These are phyloP conservation scores for Aspergillus hancockii DNA, from an alignment of 495 filamentous ascomycete genomes.

Conservation along the genomic window DNA sequence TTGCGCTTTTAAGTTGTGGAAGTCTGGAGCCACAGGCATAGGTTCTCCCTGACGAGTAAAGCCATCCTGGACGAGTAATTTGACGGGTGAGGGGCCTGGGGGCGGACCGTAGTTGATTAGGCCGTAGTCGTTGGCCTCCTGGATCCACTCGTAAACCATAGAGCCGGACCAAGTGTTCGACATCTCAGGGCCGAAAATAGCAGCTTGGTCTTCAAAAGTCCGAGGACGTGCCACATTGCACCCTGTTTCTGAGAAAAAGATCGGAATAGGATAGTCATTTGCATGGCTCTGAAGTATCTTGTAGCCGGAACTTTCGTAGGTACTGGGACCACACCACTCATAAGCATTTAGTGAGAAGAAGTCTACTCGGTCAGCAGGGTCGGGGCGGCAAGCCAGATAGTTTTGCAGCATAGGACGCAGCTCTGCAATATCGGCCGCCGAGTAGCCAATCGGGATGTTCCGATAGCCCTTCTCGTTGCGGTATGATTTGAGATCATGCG, in stretches of 20 bases:
- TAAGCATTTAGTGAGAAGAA: slow-evolving; percentile 88
- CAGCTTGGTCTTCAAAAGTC: slow-evolving; percentile 71
- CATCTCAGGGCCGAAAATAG: slow-evolving; percentile 78
- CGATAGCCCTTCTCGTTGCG: slow-evolving; percentile 77
- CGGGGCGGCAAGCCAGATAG: slow-evolving; percentile 75
- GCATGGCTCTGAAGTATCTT: slow-evolving; percentile 59
- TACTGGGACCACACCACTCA: slow-evolving; percentile 77
- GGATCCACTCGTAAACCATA: slow-evolving; percentile 89
- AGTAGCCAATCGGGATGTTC: slow-evolving; percentile 82
- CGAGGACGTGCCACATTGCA: slow-evolving; percentile 69
- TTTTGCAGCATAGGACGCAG: slow-evolving; percentile 86
- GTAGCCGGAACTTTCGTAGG: slow-evolving; percentile 71
- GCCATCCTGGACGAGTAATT: slow-evolving; percentile 57
- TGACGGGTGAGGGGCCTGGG: slow-evolving; percentile 37
- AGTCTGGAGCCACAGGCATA: slow-evolving; percentile 73
- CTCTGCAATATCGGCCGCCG: slow-evolving; percentile 80
- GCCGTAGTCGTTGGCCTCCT: slow-evolving; percentile 84
- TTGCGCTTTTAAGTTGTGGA: slow-evolving; percentile 70
- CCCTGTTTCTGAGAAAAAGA: slow-evolving; percentile 84
- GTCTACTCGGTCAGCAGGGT: slow-evolving; percentile 70
- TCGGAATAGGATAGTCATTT: slow-evolving; percentile 68
- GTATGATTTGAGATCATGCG: slow-evolving; percentile 80
- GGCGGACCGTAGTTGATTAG: slow-evolving; percentile 72
- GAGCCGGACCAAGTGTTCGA: slow-evolving; percentile 73
- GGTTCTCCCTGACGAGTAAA: slow-evolving; percentile 72